A percentile compares a stretch with the other conserved stretches of the same genome.
These are phyloP conservation scores for Entomortierella parvispora DNA, from an alignment of 192 early-diverging fungal species.

Conservation along the genomic window DNA sequence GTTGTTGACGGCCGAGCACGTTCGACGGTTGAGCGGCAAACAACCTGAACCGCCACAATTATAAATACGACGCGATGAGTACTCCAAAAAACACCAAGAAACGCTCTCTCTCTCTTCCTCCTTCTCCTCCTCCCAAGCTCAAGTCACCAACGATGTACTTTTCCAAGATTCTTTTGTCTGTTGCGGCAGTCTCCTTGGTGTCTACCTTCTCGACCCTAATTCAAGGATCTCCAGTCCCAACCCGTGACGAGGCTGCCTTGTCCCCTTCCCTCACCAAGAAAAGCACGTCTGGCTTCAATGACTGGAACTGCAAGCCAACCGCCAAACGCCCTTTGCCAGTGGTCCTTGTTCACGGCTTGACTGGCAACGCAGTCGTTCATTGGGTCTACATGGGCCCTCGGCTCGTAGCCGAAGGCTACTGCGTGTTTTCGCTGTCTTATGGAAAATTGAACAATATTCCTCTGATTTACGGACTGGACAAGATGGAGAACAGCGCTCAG, in stretches of 20 bases:
- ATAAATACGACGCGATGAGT: too few species aligned
- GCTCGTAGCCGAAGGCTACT: constrained; percentile 10
- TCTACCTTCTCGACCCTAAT: neutral
- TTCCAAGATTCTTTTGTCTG: too few species aligned
- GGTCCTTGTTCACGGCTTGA: constrained; percentile 22
- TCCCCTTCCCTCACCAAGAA: neutral
- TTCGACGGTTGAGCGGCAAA: too few species aligned
- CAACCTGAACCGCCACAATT: too few species aligned
- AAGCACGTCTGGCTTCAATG: constrained; percentile 6
- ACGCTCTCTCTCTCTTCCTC: too few species aligned
- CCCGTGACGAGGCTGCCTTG: neutral
- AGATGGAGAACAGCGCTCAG: constrained; percentile 18
- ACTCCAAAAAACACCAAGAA: too few species aligned
- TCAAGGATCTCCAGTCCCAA: neutral
- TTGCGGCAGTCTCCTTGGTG: neutral
- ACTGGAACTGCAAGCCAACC: constrained; percentile 19
- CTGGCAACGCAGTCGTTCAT: neutral
- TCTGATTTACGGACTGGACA: constrained; percentile 8
- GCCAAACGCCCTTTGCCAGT: neutral
- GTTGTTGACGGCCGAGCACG: too few species aligned
- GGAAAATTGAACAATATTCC: constrained; percentile 3
- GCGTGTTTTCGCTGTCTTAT: constrained; percentile 21
- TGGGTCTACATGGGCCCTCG: constrained; percentile 23
- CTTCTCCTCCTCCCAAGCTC: too few species aligned
- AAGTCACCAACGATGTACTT: too few species aligned